Base-by-base conservation (phyloP, 768 basidiomycete species). In the Lanmaoa pseudosensibilis region DNA sequence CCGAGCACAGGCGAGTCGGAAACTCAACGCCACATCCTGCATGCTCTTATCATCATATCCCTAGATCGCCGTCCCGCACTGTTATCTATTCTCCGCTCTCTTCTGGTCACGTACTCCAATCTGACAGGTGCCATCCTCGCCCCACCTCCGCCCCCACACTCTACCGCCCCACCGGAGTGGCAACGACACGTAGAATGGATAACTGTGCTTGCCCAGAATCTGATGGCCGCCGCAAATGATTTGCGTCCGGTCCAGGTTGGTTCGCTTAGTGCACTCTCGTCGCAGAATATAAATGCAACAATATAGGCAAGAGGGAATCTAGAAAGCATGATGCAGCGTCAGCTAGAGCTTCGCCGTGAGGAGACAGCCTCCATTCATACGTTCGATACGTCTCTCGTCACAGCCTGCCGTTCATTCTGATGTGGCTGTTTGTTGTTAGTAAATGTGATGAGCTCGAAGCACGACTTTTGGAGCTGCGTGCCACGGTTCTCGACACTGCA, bases 161-260 rank as follows among this genome's bases (percentile, higher is more conserved):
- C 80, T 37, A 72, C 63, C 12, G 50, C 71, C 41, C 75, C 76
- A 54, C 86, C 88, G 27, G 85, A 89, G 57, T 94, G 90, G 89
- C 80, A 84, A 50, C 76, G 82, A 48, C 83, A 87, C 52, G 77
- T 89, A 2, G 88, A 92, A 66, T 92, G 92, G 88, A 87, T 94
- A 50, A 84, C 80, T 12, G 77, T 90, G 2, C 80, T 93, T 51
- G 84, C 84, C 8, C 88, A 92, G 69, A 96, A 95, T 69, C 80
- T 96, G 54, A 91, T 94, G 84, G 90, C 87, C 15, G 89, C 90
- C 18, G 90, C 90, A 37, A 96, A 96, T 65, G 92, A 94, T 64
- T 73, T 95, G 49, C 83, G 94, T 25, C 93, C 92, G 1, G 88
- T 94, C 5, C 93, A 95, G 81, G 92, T 86, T 25, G 12, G 73